Base-by-base conservation (phyloP, 148 eudicot species). In the Silene latifolia region DNA sequence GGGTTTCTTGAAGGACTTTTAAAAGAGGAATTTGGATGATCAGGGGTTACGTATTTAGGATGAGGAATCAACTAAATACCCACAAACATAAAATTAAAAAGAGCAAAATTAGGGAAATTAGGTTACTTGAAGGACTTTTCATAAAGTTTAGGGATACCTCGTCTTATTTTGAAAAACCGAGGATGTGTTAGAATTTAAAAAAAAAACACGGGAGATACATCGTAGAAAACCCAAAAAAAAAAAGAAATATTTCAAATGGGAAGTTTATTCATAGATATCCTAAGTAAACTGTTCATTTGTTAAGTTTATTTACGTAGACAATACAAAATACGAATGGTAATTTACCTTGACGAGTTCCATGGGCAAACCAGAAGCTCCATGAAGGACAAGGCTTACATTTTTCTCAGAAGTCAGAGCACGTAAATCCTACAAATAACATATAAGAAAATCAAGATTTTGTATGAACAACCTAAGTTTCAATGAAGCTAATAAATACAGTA, bases 321-420 rank as follows among this genome's bases (percentile, higher is more conserved):
- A 10, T 57, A 27, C 10, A 72, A 24, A 7, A 65, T 42, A 1
- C 17, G 15, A 47, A 18, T 7, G 17, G 21, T 18, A 25, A 57
- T 59, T 51, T 86, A 95, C 99, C 97, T 90, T 85, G 76, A 95
- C 68, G 58, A 90, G 88, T 78, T 90, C 87, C 82, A 81, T 72
- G 51, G 89, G 83, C 80, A 95, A 76, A 80, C 99, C 99, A 72
- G 99, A 96, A 79, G 99, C 99, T 24, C 99, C 99, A 74, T 95
- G 99, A 69, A 95, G 97, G 76, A 95, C 99, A 32, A 95, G 86
- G 78, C 83, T 76, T 64, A 95, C 91, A 72, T 89, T 88, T 70
- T 87, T 90, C 75, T 86, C 79, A 62, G 93, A 88, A 56, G 89
- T 72, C 86, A 92, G 72, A 12, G 70, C 84, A 69, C 86, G 83